These are phyloP conservation scores for Cercospora sesami DNA, from an alignment of 2,329 filamentous ascomycete species.

Conservation along the genomic window DNA sequence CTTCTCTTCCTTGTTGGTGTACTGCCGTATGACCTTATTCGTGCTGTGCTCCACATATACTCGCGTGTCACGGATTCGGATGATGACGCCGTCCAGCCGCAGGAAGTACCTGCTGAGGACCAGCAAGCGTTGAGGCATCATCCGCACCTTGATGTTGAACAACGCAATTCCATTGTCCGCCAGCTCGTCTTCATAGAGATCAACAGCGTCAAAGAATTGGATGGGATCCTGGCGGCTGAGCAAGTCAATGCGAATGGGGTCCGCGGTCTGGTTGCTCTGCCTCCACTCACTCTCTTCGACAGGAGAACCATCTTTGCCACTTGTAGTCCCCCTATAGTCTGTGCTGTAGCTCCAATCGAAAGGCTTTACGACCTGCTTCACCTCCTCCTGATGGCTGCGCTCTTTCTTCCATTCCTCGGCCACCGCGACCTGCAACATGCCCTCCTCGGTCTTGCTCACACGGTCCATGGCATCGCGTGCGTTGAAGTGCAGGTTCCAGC, in stretches of 20 bases:
- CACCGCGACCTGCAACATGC: slow-evolving; percentile 92
- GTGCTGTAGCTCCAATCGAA: slow-evolving; percentile 99
- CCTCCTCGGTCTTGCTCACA: slow-evolving; percentile 89
- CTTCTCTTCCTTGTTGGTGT: slow-evolving; percentile 78
- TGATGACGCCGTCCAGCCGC: slow-evolving; percentile 84
- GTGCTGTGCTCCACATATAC: slow-evolving; percentile 86
- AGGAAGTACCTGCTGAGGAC: slow-evolving; percentile 86
- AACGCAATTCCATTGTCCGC: slow-evolving; percentile 96
- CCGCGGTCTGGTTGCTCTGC: slow-evolving; percentile 40
- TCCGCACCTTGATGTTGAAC: slow-evolving; percentile 84
- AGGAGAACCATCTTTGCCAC: slow-evolving; percentile 12
- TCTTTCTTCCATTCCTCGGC: slow-evolving; percentile 82
- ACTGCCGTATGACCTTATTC: slow-evolving; percentile 80
- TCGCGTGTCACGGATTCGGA: slow-evolving; percentile 84
- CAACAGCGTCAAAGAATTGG: slow-evolving; percentile 92
- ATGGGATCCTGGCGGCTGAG: slow-evolving; percentile 90
- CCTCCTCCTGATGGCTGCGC: slow-evolving; percentile 73
- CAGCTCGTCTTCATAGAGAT: slow-evolving; percentile 95
- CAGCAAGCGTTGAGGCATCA: slow-evolving; percentile 86
- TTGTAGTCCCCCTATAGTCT: slow-evolving; percentile 72
- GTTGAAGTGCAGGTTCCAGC: slow-evolving; percentile 79
- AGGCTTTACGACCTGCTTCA: slow-evolving; percentile 90
- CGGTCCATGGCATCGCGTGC: slow-evolving; percentile 83
- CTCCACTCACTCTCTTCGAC: slow-evolving; percentile 29
- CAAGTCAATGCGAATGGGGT: slow-evolving; percentile 77